These are phyloP conservation scores for Withania somnifera DNA, from an alignment of 305 asterid species.

Conservation along the genomic window DNA sequence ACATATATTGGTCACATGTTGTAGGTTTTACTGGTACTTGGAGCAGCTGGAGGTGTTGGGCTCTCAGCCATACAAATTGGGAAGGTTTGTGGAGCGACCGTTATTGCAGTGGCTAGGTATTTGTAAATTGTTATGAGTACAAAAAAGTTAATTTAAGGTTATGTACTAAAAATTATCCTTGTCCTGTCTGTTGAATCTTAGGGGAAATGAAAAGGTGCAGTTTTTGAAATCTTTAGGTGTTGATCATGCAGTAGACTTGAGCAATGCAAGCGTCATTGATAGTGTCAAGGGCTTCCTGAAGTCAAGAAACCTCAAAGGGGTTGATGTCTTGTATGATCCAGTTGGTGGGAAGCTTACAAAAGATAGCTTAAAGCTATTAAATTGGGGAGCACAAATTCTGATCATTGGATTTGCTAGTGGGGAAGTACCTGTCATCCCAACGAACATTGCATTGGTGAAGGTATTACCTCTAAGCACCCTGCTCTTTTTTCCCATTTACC, in stretches of 20 bases:
- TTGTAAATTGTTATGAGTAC: background rate
- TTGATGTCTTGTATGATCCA: slow-evolving; percentile 93
- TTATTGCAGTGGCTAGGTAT: slow-evolving; percentile 87
- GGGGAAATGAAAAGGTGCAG: slow-evolving; percentile 78
- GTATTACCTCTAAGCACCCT: slow-evolving; percentile 22
- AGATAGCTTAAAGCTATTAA: slow-evolving; percentile 64
- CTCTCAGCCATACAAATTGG: slow-evolving; percentile 94
- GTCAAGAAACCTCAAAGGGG: slow-evolving; percentile 67
- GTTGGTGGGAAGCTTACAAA: slow-evolving; percentile 92
- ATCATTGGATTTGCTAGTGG: slow-evolving; percentile 97
- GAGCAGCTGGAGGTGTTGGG: slow-evolving; percentile 99
- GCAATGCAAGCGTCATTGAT: slow-evolving; percentile 50
- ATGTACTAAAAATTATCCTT: slow-evolving; percentile 6
- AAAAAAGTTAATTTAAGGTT: background rate
- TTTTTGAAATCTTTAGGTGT: slow-evolving; percentile 71
- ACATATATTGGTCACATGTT: background rate
- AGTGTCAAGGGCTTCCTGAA: slow-evolving; percentile 65
- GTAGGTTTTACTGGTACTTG: slow-evolving; percentile 87
- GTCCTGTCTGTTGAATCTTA: slow-evolving; percentile 12
- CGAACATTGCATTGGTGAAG: slow-evolving; percentile 90
- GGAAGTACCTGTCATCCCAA: slow-evolving; percentile 76
- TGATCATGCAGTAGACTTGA: slow-evolving; percentile 77
- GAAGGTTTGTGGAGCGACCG: slow-evolving; percentile 72
- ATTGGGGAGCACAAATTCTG: slow-evolving; percentile 93
- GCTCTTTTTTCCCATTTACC: background rate